Evolutionary conservation across 2,329 filamentous ascomycete species (phyloP).

Genomic region (Trichoderma guizhouense): DNA sequence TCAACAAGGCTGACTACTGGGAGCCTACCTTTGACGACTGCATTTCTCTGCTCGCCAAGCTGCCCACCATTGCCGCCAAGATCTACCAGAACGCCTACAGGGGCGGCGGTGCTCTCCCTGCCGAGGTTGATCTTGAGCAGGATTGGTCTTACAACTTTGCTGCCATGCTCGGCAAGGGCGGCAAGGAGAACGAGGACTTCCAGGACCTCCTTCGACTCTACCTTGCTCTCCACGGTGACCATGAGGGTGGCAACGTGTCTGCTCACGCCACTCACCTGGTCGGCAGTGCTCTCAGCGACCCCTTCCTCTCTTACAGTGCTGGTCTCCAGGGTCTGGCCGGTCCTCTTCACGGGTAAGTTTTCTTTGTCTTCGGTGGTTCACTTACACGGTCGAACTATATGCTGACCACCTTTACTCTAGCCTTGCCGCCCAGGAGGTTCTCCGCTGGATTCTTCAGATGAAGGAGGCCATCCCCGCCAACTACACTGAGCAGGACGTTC

Average conservation of each 20-base stretch:
- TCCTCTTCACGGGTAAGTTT: constrained; percentile 57
- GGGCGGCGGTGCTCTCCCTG: constrained; percentile 68
- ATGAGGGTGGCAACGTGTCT: constrained; percentile 97
- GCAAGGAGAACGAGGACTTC: constrained; percentile 86
- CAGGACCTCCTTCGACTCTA: constrained; percentile 93
- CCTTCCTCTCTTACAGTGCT: constrained; percentile 93
- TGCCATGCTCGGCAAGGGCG: constrained; percentile 87
- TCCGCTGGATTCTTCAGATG: constrained; percentile 97
- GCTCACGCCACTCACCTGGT: constrained; percentile 94
- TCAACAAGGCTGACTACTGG: constrained; percentile 98
- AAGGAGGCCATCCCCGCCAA: constrained; percentile 76
- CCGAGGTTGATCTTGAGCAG: constrained; percentile 74
- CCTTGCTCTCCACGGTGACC: constrained; percentile 93
- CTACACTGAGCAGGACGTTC: constrained; percentile 78
- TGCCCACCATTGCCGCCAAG: constrained; percentile 93
- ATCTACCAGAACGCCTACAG: constrained; percentile 92
- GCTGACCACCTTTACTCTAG: constrained; percentile 34
- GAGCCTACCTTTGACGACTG: constrained; percentile 95
- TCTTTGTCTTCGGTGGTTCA: not conserved
- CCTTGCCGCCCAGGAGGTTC: constrained; percentile 92
- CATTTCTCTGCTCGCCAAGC: constrained; percentile 90
- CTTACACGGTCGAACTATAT: not conserved
- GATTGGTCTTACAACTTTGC: constrained; percentile 99
- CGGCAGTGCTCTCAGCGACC: constrained; percentile 88
- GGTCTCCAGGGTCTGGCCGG: constrained; percentile 93